Evolutionary conservation across 169 alveolate genomes (phyloP), one percentile per base, ranked within the genome.

Genomic region (Cyclospora cayetanensis): DNA sequence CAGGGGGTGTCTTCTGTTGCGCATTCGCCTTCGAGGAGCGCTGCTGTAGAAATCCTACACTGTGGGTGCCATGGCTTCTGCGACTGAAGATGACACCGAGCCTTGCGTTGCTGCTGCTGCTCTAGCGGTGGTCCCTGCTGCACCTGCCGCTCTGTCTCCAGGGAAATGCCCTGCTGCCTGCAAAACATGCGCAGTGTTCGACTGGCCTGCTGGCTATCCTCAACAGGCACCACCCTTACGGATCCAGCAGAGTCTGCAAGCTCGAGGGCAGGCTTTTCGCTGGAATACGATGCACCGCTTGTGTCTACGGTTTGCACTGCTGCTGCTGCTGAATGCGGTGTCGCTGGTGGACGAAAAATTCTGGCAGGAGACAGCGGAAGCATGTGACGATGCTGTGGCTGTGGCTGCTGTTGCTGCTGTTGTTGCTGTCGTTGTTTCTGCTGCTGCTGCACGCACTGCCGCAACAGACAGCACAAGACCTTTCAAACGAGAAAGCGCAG

Each of bases 251-350:
- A 68, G 43, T 68, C 80, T 68, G 31, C 80, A 5, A 68, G 11
- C 80, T 68, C 80, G 4, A 68, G 39, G 7, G 80, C 52, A 4
- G 39, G 53, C 20, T 27, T 50, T 7, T 68, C 80, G 1, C 52
- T 68, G 0, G 80, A 43, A 0, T 31, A 43, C 18, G 80, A 35
- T 4, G 52, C 80, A 1, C 29, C 43, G 22, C 50, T 41, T 5
- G 80, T 50, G 4, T 15, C 80, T 12, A 41, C 50, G n/a, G 31
- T 34, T 60, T 25, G 37, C 25, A 22, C 72, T 34, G 52, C 80
- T 4, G 80, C 80, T 68, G 80, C 80, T 68, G 52, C 52, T n/a
- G n/a, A n/a, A n/a, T n/a, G n/a, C 37, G 80, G 53, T 22, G 80
- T 20, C 3, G 80, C 80, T 35, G 80, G 11, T 7, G 80, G 80